Evolutionary conservation across 306 rosid species (phyloP).

Genomic region (Ochetophila trinervis): DNA sequence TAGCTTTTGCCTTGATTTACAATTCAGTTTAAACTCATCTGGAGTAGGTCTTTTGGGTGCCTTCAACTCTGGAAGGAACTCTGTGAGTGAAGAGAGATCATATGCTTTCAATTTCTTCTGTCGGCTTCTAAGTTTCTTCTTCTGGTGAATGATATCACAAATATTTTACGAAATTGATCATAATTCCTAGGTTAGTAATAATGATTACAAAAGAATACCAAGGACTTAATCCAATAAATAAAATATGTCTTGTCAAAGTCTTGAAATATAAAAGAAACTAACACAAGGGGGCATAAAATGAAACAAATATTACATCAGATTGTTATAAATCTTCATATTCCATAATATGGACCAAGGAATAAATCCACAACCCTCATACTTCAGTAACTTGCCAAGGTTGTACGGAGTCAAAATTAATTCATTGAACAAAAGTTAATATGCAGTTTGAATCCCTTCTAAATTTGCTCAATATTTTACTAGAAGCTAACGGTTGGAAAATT

Average conservation of each 20-base stretch:
- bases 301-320: too few relatives aligned
- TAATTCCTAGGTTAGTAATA: background rate
- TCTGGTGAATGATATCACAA: constrained; percentile 18
- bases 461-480: too few relatives aligned
- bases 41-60: constrained; percentile 22
- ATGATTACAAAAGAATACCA: background rate
- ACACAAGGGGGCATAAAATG: too few relatives aligned
- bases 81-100: constrained; percentile 61
- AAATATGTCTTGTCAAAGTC: background rate
- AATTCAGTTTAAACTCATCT: constrained; percentile 42
- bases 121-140: constrained; percentile 51
- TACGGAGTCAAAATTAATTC: too few relatives aligned
- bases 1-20: constrained; percentile 60
- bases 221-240: background rate
- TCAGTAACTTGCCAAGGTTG: too few relatives aligned
- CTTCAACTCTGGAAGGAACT: constrained; percentile 61
- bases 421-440: too few relatives aligned
- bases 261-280: too few relatives aligned
- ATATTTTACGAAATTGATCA: background rate
- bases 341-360: too few relatives aligned
- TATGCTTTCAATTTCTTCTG: constrained; percentile 69
- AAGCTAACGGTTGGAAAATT: too few relatives aligned
- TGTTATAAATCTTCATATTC: too few relatives aligned
- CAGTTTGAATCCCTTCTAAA: too few relatives aligned
- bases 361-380: too few relatives aligned